Conservation (phyloP, 345 rosid species). For the Turritis glabra region DNA sequence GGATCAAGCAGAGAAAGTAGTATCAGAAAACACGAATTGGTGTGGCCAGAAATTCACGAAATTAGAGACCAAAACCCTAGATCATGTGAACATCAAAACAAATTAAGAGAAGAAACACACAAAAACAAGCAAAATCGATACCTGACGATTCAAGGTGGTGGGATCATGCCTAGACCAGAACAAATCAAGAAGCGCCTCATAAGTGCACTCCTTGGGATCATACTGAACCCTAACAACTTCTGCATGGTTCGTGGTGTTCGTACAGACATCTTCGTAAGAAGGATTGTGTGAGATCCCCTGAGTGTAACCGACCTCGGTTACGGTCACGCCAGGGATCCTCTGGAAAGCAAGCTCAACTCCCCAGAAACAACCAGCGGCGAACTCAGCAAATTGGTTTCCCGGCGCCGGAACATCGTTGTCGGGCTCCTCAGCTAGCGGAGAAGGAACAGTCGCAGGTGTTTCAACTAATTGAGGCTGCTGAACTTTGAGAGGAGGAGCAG, state of each 20-base stretch:
- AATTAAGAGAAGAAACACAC: too few relatives aligned
- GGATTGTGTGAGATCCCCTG: slow-evolving; percentile 77
- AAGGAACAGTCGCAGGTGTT: slow-evolving; percentile 45
- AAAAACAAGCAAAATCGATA: slow-evolving; percentile 25
- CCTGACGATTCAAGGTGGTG: slow-evolving; percentile 88
- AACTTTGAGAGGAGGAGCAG: slow-evolving; percentile 59
- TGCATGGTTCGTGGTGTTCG: slow-evolving; percentile 64
- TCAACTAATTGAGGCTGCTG: slow-evolving; percentile 38
- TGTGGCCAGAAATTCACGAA: neutral
- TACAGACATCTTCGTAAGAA: slow-evolving; percentile 70
- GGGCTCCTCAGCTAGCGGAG: slow-evolving; percentile 66
- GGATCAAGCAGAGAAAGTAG: neutral
- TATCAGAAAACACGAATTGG: neutral
- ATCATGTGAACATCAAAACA: too few relatives aligned
- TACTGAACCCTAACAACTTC: slow-evolving; percentile 91
- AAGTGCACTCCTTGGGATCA: slow-evolving; percentile 77
- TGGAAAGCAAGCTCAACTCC: slow-evolving; percentile 87
- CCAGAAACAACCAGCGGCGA: slow-evolving; percentile 98
- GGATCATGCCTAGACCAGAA: slow-evolving; percentile 94
- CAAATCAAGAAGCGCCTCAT: slow-evolving; percentile 65
- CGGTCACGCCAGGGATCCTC: slow-evolving; percentile 71
- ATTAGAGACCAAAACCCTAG: neutral
- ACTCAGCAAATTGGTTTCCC: slow-evolving; percentile 75
- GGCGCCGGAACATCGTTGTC: slow-evolving; percentile 79
- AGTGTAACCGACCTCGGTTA: slow-evolving; percentile 79